Base-by-base conservation (phyloP, 345 rosid genomes). In the Arabis alpina region DNA sequence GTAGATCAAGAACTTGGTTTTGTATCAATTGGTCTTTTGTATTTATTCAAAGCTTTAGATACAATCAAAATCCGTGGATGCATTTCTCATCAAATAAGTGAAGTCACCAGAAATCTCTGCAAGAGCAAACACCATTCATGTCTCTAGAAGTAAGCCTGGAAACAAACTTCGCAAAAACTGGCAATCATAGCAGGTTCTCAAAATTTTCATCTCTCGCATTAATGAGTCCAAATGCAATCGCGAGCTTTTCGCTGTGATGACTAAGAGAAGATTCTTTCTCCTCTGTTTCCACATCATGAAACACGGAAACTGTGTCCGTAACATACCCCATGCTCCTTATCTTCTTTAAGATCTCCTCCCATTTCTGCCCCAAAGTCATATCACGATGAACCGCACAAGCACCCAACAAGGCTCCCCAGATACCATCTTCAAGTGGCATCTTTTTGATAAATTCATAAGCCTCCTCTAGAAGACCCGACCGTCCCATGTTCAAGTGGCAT, bases 151-250 rank as follows among this genome's bases (percentile, higher is more conserved):
- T 77, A 66, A 87, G 64, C 63, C 54, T 75, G 10, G 88, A 85
- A 67, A 85, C 79, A 60, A 82, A 78, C 67, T 85, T 87, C 59
- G 72, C 78, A 76, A 88, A 86, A 80, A 54, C 80, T 86, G 90
- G 74, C 93, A 85, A 70, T 88, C 93, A n/a, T 84, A 87, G 73
- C 93, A 88, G 15, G 85, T 82, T 67, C 90, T 80, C 61, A 85
- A 76, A 66, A 25, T 66, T 55, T n/a, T 42, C 77, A 14, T 45
- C 53, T 56, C 59, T 70, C 49, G 65, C 81, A 66, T 65, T 79
- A 59, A 88, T 54, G 40, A 85, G 67, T 42, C 82, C 82, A 58
- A 82, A 85, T 9, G 76, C 82, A 68, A 80, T 56, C 15, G 88
- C 88, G n/a, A 88, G 86, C 81, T 88, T 88, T 68, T 88, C 93